These are phyloP conservation scores for Phycomyces nitens DNA, from an alignment of 192 early-diverging fungal genomes.

Conservation along the genomic window DNA sequence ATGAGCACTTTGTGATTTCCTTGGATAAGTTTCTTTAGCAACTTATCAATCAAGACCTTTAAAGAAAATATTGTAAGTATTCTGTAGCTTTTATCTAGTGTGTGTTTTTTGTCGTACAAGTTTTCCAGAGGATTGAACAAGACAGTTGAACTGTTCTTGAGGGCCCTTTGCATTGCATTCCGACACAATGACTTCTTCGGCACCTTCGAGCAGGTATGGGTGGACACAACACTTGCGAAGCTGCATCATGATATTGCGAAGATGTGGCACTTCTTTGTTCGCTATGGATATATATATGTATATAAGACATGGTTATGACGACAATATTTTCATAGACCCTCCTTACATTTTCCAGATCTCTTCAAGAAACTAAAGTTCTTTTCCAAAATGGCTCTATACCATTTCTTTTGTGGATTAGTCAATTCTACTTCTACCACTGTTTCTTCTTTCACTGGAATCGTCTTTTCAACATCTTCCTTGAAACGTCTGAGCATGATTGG, in stretches of 20 bases:
- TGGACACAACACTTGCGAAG: conserved; percentile 88
- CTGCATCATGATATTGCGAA: conserved; percentile 88
- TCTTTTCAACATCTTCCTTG: conserved; percentile 88
- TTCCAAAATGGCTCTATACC: conserved; percentile 82
- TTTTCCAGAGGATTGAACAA: conserved; percentile 79
- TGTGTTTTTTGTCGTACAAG: conserved; percentile 41
- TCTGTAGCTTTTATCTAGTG: too few species aligned
- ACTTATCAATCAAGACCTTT: conserved; percentile 66
- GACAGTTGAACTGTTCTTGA: conserved; percentile 62
- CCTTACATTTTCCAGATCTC: conserved; percentile 60
- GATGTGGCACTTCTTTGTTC: conserved; percentile 61
- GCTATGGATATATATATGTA: conserved; percentile 13
- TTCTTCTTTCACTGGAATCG: conserved; percentile 86
- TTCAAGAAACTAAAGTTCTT: conserved; percentile 78
- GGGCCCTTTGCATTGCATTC: conserved; percentile 54
- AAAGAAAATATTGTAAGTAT: too few species aligned
- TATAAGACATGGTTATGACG: not conserved
- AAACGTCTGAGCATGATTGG: conserved; percentile 83
- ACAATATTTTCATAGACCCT: too few species aligned
- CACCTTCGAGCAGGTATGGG: conserved; percentile 73
- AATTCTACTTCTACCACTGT: conserved; percentile 85
- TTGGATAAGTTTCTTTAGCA: conserved; percentile 66
- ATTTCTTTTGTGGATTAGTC: conserved; percentile 80
- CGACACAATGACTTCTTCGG: conserved; percentile 72
- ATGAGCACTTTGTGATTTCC: conserved; percentile 85